A percentile compares a stretch with the other conserved stretches of the same genome.
phyloP scores from a whole-genome alignment of 169 alveolate species.

The Cryptosporidium baileyi region DNA sequence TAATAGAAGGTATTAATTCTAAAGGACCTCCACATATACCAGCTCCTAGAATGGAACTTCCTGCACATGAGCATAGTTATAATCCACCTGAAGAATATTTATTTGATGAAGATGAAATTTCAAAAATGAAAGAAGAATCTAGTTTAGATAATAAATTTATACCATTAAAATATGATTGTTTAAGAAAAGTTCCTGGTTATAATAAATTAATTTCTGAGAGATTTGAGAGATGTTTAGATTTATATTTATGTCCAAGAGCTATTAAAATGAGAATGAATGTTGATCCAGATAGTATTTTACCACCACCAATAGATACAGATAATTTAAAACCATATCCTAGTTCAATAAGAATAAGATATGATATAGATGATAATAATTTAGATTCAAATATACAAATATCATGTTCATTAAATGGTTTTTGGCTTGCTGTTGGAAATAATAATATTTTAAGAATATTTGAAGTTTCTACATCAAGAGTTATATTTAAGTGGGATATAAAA shows the following conservation, averaged over 20 bases:
- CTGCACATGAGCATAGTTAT: slow-evolving; percentile 92
- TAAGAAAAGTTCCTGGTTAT: slow-evolving; percentile 92
- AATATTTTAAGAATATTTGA: slow-evolving; percentile 22
- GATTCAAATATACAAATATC: slow-evolving; percentile 76
- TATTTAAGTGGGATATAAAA: slow-evolving; percentile 69
- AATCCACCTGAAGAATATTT: slow-evolving; percentile 93
- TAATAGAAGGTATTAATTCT: neutral
- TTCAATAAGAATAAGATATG: slow-evolving; percentile 77
- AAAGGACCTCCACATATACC: slow-evolving; percentile 84
- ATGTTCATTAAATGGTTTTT: slow-evolving; percentile 22
- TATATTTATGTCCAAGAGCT: slow-evolving; percentile 91
- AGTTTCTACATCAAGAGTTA: slow-evolving; percentile 31
- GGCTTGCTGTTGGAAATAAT: slow-evolving; percentile 44
- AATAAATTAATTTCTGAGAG: slow-evolving; percentile 84
- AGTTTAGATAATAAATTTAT: slow-evolving; percentile 70
- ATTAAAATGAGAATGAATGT: slow-evolving; percentile 86
- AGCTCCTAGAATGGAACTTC: slow-evolving; percentile 92
- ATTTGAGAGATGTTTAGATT: slow-evolving; percentile 91
- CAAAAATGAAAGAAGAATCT: slow-evolving; percentile 10
- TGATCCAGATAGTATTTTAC: slow-evolving; percentile 84
- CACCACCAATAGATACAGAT: slow-evolving; percentile 87
- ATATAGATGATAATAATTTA: slow-evolving; percentile 80
- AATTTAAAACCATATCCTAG: slow-evolving; percentile 90
- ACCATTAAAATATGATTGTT: slow-evolving; percentile 85
- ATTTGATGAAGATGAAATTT: slow-evolving; percentile 77